These are phyloP conservation scores for Adansonia madagascariensis DNA, from an alignment of 441 rosid species.

Conservation along the genomic window DNA sequence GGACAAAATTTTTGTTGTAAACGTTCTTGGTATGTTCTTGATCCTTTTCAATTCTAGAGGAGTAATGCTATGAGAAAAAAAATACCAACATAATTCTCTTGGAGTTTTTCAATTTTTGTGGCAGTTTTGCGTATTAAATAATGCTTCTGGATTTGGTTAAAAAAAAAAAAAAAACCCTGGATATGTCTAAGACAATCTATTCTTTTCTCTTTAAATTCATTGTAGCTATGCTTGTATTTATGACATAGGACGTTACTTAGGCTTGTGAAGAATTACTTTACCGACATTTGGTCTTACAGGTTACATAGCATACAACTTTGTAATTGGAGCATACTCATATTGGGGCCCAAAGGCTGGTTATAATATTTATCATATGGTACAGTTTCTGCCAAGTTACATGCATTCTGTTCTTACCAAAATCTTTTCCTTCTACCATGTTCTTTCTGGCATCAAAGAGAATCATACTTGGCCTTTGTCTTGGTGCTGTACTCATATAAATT, in stretches of 20 bases:
- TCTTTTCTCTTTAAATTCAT: constrained; percentile 4
- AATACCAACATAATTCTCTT: neutral
- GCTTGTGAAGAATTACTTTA: neutral
- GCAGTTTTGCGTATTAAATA: neutral
- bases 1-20: constrained; percentile 56
- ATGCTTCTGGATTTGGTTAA: neutral
- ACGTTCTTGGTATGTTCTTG: constrained; percentile 53
- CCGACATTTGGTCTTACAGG: constrained; percentile 40
- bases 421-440: neutral
- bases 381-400: neutral
- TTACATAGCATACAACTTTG: constrained; percentile 71
- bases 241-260: neutral
- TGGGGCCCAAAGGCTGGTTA: constrained; percentile 88
- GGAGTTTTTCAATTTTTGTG: neutral
- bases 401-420: neutral
- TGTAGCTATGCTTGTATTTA: neutral
- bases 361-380: constrained; percentile 71
- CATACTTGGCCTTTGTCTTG: neutral
- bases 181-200: neutral
- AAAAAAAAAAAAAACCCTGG: neutral
- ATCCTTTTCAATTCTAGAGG: neutral
- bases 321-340: constrained; percentile 71
- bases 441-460: neutral
- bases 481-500: constrained; percentile 15
- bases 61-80: neutral